phyloP scores from a whole-genome alignment of 192 early-diverging fungal species.

The Coemansia sp. region DNA sequence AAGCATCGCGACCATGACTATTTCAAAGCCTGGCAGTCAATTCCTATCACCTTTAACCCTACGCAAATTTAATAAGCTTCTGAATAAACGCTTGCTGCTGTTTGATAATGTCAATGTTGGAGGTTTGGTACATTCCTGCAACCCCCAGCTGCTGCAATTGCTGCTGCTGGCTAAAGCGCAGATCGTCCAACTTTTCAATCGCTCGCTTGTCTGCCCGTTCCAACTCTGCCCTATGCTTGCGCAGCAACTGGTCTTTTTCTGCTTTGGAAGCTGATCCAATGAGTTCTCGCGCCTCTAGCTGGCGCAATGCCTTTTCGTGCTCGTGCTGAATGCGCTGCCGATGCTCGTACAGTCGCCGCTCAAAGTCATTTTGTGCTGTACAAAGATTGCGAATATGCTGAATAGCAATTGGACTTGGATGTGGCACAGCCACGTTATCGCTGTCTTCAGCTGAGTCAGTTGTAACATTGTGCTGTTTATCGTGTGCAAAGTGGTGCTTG shows the following conservation, averaged over 20 bases:
- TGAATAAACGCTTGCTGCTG: conserved; percentile 21
- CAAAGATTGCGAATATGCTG: conserved; percentile 18
- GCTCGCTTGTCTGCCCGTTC: conserved; percentile 33
- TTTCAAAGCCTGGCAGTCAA: conserved; percentile 80
- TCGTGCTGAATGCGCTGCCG: conserved; percentile 28
- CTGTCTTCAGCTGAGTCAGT: background rate
- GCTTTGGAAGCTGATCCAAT: conserved; percentile 16
- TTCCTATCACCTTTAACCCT: conserved; percentile 53
- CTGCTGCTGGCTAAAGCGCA: conserved; percentile 45
- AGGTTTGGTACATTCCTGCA: conserved; percentile 31
- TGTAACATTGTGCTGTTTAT: background rate
- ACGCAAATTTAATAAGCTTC: conserved; percentile 15
- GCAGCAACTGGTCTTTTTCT: conserved; percentile 24
- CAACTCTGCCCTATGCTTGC: conserved; percentile 26
- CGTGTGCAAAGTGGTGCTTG: background rate
- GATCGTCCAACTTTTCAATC: conserved; percentile 39
- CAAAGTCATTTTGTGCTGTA: conserved; percentile 40
- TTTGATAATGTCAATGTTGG: conserved; percentile 19
- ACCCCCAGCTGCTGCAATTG: conserved; percentile 28
- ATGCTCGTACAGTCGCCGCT: conserved; percentile 40
- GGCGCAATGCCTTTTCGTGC: conserved; percentile 16
- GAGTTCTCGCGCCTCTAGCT: conserved; percentile 33
- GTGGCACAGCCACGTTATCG: background rate
- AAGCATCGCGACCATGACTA: conserved; percentile 81
- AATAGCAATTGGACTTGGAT: conserved; percentile 12